These are phyloP conservation scores for Giardia duodenalis DNA, from an alignment of 208 protist species.

Conservation along the genomic window DNA sequence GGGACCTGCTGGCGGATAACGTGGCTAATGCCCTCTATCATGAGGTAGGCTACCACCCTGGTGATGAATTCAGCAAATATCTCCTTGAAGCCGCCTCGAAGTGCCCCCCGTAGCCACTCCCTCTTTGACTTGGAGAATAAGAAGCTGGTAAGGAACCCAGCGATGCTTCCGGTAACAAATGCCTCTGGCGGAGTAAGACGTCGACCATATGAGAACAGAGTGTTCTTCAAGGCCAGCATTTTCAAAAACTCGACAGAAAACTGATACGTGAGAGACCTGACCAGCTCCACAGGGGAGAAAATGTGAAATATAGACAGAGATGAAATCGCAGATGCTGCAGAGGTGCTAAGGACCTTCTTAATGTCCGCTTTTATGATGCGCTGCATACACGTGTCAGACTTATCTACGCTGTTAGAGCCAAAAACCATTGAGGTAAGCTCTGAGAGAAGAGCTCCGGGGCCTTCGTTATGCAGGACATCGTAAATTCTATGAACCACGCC, in stretches of 20 bases:
- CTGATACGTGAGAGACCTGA: not conserved
- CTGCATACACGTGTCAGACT: not conserved
- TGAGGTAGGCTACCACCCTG: too few relatives aligned
- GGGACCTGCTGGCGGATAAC: too few relatives aligned
- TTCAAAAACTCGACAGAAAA: not conserved
- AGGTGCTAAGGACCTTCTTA: not conserved
- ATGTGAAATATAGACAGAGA: not conserved
- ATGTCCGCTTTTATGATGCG: not conserved
- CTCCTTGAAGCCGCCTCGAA: too few relatives aligned
- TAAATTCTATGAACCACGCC: not conserved
- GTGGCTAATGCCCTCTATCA: too few relatives aligned
- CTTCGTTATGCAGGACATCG: not conserved
- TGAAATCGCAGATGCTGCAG: not conserved
- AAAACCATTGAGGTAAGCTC: not conserved
- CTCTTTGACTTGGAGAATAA: too few relatives aligned
- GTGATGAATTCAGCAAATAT: too few relatives aligned
- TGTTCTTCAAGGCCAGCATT: not conserved
- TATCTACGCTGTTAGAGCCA: not conserved
- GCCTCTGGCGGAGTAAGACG: not conserved
- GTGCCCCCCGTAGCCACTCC: too few relatives aligned
- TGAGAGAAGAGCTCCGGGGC: not conserved
- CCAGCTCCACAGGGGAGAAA: not conserved
- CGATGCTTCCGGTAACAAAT: not conserved
- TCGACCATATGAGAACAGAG: not conserved
- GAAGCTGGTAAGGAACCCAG: too few relatives aligned